Conservation (phyloP, 305 asterid genomes). For the Euphrasia arctica region DNA sequence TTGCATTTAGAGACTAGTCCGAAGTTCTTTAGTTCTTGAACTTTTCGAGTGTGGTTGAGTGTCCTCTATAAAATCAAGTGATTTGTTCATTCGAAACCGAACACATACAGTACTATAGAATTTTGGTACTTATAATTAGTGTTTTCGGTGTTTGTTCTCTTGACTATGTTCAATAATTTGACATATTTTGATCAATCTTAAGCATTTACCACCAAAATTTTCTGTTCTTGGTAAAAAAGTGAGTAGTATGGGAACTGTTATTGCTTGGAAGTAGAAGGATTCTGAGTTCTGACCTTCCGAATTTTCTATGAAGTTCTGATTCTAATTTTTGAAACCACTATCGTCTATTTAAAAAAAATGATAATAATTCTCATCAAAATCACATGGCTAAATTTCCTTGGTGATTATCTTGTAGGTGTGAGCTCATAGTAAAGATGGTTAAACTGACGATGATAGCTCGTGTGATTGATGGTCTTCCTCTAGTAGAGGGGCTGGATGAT, state of each 20-base stretch:
- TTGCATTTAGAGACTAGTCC: neutral
- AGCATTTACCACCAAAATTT: neutral
- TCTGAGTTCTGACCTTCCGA: constrained; percentile 1
- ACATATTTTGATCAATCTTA: neutral
- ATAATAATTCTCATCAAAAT: constrained; percentile 7
- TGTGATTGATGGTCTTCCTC: constrained; percentile 90
- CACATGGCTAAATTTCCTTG: constrained; percentile 7
- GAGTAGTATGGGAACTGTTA: neutral
- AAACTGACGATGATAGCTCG: constrained; percentile 94
- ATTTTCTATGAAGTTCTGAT: constrained; percentile 4
- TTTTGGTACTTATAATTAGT: neutral
- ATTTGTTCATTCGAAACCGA: neutral
- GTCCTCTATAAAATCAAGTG: neutral
- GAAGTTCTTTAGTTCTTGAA: neutral
- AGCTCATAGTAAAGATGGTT: constrained; percentile 62
- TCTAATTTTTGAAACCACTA: neutral
- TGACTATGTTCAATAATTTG: constrained; percentile 11
- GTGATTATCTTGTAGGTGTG: constrained; percentile 34
- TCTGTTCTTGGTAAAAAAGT: neutral
- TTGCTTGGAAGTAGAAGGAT: constrained; percentile 2
- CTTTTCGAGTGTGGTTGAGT: neutral
- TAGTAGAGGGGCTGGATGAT: constrained; percentile 92
- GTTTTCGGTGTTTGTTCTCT: neutral
- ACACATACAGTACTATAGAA: too few relatives aligned
- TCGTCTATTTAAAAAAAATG: constrained; percentile 10